A percentile compares a stretch with the other conserved stretches of the same genome.
These are phyloP conservation scores for Coniochaeta sp. DNA, from an alignment of 2,329 filamentous ascomycete genomes.

Conservation along the genomic window DNA sequence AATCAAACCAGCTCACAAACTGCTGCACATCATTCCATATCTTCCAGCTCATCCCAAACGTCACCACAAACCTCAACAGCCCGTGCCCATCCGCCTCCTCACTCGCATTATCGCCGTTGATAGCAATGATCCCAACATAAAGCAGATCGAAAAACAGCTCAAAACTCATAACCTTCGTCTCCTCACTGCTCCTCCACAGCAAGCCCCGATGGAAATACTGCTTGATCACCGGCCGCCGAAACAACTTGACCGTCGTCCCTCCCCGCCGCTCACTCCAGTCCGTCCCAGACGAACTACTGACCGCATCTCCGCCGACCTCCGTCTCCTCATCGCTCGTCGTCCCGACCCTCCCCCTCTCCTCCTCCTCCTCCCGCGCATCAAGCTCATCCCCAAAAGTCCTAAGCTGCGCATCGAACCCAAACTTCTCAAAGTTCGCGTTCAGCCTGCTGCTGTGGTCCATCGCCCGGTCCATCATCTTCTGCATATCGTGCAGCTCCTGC, in stretches of 20 bases:
- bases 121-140: conserved; percentile 57
- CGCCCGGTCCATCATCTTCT: conserved; percentile 43
- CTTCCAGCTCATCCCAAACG: conserved; percentile 56
- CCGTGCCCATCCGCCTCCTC: conserved; percentile 46
- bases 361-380: conserved; percentile 13
- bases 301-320: not conserved
- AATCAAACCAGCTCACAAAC: conserved; percentile 54
- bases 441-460: conserved; percentile 43
- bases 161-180: conserved; percentile 54
- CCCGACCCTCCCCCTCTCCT: conserved; percentile 16
- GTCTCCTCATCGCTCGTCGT: conserved; percentile 4
- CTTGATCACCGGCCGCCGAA: conserved; percentile 50
- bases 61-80: conserved; percentile 52
- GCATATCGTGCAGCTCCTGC: conserved; percentile 42
- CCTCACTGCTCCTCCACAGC: conserved; percentile 51
- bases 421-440: conserved; percentile 55
- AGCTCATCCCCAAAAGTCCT: conserved; percentile 28
- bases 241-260: conserved; percentile 43
- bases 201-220: conserved; percentile 62
- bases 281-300: not conserved
- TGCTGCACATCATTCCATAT: conserved; percentile 54
- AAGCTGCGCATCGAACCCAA: conserved; percentile 53
- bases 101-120: conserved; percentile 53
- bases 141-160: conserved; percentile 59
- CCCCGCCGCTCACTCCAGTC: conserved; percentile 19